These are phyloP conservation scores for Dendrobium huoshanense DNA, from an alignment of 106 monocot genomes.

Conservation along the genomic window DNA sequence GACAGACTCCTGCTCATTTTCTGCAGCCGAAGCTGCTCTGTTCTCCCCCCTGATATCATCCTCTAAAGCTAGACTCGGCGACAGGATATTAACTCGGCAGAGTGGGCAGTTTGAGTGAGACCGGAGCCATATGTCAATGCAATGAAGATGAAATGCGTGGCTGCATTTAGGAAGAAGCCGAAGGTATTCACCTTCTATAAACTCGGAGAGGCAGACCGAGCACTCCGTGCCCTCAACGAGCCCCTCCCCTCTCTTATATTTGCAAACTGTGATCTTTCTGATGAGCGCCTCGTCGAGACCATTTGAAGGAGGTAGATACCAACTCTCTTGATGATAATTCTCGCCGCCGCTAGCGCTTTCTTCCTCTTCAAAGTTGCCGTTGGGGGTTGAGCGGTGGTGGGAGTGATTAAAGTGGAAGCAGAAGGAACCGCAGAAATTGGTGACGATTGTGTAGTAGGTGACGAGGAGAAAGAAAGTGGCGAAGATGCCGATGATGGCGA, in stretches of 20 bases:
- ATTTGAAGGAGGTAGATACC: conserved; percentile 18
- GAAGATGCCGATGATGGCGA: conserved; percentile 79
- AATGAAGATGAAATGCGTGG: conserved; percentile 71
- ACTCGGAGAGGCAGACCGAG: conserved; percentile 76
- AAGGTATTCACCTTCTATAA: conserved; percentile 61
- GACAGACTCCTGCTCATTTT: not conserved
- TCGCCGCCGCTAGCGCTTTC: not conserved
- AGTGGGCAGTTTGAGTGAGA: conserved; percentile 82
- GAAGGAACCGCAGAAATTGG: conserved; percentile 49
- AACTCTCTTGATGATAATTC: conserved; percentile 18
- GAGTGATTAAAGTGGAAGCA: conserved; percentile 9
- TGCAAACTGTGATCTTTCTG: conserved; percentile 44
- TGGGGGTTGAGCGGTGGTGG: conserved; percentile 3
- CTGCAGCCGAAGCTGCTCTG: not conserved
- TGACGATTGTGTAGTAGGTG: conserved; percentile 62
- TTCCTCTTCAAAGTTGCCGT: conserved; percentile 12
- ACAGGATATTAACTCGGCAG: conserved; percentile 55
- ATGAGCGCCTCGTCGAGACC: conserved; percentile 66
- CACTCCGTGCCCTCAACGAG: conserved; percentile 45
- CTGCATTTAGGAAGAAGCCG: conserved; percentile 74
- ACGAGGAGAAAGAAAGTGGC: conserved; percentile 52
- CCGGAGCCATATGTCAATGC: conserved; percentile 80
- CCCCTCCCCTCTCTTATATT: conserved; percentile 52
- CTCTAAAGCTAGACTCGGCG: not conserved
- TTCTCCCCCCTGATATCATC: not conserved